phyloP scores from a whole-genome alignment of 208 protist genomes.

The Porcisia deanei region DNA sequence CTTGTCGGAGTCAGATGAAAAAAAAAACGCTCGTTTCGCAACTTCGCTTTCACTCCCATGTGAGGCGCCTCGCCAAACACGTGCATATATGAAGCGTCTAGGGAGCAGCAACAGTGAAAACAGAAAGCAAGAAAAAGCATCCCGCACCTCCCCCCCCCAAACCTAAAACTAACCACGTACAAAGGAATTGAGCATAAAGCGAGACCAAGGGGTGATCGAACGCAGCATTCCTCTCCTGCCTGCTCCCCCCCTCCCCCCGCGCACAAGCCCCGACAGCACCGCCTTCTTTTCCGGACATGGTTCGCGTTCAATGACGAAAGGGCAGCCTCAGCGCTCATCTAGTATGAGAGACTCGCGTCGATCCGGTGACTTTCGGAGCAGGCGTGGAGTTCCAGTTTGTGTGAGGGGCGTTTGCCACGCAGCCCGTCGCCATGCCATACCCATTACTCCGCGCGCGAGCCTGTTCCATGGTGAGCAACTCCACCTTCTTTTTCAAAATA shows the following conservation, averaged over 20 bases:
- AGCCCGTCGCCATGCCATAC: conserved; percentile 1
- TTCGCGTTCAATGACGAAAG: neutral
- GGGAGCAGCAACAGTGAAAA: no score
- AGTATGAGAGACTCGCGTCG: neutral
- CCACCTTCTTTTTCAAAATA: conserved; percentile 51
- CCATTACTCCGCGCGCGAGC: conserved; percentile 29
- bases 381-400: neutral
- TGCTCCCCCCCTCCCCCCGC: neutral
- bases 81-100: no score
- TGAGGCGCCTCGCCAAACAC: no score
- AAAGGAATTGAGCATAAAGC: neutral
- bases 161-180: neutral
- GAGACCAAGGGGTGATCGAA: neutral
- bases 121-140: no score
- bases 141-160: neutral
- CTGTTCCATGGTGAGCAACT: conserved; percentile 55
- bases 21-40: no score
- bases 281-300: neutral
- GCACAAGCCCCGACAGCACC: neutral
- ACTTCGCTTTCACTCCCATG: no score
- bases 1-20: no score
- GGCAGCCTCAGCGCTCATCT: neutral
- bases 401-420: neutral
- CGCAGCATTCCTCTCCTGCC: neutral
- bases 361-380: neutral